These are phyloP conservation scores for Hymenotorrendiella dingleyae DNA, from an alignment of 2,329 filamentous ascomycete species.

Conservation along the genomic window DNA sequence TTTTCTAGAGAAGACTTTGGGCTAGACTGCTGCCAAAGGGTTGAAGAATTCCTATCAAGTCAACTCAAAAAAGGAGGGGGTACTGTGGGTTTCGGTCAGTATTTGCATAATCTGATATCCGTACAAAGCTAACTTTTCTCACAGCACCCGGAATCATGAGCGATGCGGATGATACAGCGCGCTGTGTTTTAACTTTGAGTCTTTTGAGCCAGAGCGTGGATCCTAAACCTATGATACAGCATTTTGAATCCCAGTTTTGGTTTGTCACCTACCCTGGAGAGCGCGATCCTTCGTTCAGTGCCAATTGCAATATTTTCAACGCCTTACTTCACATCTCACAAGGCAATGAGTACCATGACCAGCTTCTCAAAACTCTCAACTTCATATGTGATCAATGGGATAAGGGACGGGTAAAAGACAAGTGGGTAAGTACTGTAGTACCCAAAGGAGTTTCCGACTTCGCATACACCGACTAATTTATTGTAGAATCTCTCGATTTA, in stretches of 20 bases:
- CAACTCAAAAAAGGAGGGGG: background rate
- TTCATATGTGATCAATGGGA: background rate
- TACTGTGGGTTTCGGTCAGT: constrained; percentile 1
- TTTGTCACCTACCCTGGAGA: constrained; percentile 2
- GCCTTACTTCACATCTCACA: background rate
- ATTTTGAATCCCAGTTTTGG: background rate
- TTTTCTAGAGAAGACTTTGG: no score
- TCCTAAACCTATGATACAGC: background rate
- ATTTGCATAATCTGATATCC: no score
- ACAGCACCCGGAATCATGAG: background rate
- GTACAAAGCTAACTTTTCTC: no score
- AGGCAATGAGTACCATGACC: background rate
- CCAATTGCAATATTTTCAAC: constrained; percentile 1
- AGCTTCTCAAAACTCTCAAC: background rate
- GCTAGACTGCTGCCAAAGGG: no score
- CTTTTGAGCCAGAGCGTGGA: background rate
- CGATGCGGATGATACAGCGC: background rate
- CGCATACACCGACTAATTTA: no score
- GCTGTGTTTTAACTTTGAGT: background rate
- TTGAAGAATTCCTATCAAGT: no score
- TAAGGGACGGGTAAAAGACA: background rate
- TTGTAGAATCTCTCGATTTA: background rate
- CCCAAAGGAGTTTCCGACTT: no score
- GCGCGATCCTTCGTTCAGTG: background rate
- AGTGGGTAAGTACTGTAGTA: constrained; percentile 2